phyloP scores from a whole-genome alignment of 2,329 filamentous ascomycete species.

The Exophiala dermatitidis region DNA sequence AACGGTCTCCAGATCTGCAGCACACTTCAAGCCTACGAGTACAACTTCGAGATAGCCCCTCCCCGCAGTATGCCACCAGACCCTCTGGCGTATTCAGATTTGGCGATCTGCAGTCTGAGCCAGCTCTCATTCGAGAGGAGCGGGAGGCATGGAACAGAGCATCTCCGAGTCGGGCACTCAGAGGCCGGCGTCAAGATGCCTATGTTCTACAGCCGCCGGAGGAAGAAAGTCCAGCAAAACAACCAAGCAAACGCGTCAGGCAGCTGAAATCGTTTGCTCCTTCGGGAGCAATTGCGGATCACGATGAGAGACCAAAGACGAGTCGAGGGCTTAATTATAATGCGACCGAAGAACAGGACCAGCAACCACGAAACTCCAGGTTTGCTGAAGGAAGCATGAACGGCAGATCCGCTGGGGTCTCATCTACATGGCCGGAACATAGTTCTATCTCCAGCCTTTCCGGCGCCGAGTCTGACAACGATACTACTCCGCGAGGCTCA shows the following conservation, averaged over 20 bases:
- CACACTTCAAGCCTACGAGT: conserved; percentile 15
- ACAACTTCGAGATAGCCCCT: conserved; percentile 1
- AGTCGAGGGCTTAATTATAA: conserved; percentile 10
- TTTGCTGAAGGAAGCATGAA: conserved; percentile 80
- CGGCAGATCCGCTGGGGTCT: conserved; percentile 47
- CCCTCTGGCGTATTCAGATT: conserved; percentile 2
- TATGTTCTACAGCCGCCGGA: conserved; percentile 6
- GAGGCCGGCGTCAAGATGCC: conserved; percentile 1
- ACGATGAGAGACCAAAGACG: conserved; percentile 17
- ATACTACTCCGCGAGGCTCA: conserved; percentile 16
- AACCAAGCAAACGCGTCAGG: conserved; percentile 13
- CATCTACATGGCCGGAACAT: conserved; percentile 24
- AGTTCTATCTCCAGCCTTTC: conserved; percentile 11
- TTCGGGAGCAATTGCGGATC: not conserved
- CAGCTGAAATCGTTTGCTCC: conserved; percentile 12
- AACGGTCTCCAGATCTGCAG: conserved; percentile 9
- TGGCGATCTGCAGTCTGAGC: conserved; percentile 6
- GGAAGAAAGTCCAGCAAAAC: conserved; percentile 2
- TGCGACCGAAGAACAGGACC: not conserved
- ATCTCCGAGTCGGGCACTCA: conserved; percentile 8
- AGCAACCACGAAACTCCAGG: conserved; percentile 41
- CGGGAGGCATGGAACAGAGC: conserved; percentile 20
- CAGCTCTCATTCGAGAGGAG: conserved; percentile 20
- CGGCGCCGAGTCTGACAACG: conserved; percentile 12
- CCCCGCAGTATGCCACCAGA: conserved; percentile 2